Evolutionary conservation across 352 stramenopile genomes (phyloP), one percentile per base, ranked within the genome.

Genomic region (Plasmopara halstedii): DNA sequence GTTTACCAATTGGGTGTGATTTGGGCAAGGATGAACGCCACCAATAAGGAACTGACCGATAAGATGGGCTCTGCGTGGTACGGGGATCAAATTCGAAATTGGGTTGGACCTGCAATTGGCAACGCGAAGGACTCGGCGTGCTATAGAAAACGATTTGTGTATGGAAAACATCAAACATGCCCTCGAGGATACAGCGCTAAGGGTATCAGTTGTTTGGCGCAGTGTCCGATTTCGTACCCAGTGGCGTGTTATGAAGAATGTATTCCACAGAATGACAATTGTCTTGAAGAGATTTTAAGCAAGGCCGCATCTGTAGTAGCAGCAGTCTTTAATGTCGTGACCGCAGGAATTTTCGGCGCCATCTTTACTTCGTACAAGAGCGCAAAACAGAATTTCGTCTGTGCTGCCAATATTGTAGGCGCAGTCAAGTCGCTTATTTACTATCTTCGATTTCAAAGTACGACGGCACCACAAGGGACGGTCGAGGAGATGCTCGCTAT

Each of bases 171-270:
- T 14, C 44, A 61, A 32, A 39, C 35, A 10, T 67, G 58, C 22
- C 54, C 58, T 9, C 27, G 53, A 34, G 58, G 58, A 0, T 67
- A 67, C 34, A 54, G n/a, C 14, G 22, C 26, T 6, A 42, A 63
- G 10, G 36, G 48, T 6, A 17, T 54, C 0, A 64, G 44, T 26
- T 67, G 58, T 32, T 34, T 64, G 6, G 53, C 62, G 20, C 53
- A 79, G 40, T 84, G 72, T 50, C 72, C 72, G 4, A 39, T 85
- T 19, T 58, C 77, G 34, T 85, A 85, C 45, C 73, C 73, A 0
- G 73, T 85, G 5, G 52, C 67, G 18, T 85, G 73, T 27, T 69
- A 52, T 31, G 63, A 67, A 51, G 68, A 85, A 47, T 85, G 73
- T 29, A 55, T 85, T 32, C 73, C 64, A 2, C 67, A 81, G 39